Base-by-base conservation (phyloP, 805 yeast species). In the Candida namnaoensis region DNA sequence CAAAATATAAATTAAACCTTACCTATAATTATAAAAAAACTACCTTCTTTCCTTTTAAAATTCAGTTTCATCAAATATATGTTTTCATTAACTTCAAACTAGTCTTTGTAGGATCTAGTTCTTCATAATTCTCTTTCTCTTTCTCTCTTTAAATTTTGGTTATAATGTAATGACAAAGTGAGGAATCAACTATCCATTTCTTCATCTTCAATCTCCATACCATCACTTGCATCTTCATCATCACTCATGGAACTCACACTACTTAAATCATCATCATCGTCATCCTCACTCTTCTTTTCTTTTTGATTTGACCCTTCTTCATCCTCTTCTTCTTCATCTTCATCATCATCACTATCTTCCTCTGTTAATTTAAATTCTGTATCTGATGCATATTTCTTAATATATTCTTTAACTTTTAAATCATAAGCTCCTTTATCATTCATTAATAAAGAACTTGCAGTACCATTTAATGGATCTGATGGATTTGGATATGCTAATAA, bases 401-500 rank as follows among this genome's bases (percentile, higher is more conserved):
- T 95, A 53, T 87, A 86, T 34, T 73, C 76, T 54, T 72, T 78
- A 6, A 93, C 95, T 49, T 76, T 80, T 40, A 69, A 77, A 39
- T 74, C 76, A 57, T 91, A 91, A 40, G 71, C 64, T 25, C 69
- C 65, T 45, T 78, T 80, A 52, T 88, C 87, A 43, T 80, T 74
- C 47, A 81, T 69, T 68, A 85, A 78, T 42, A 91, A 63, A 13
- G 82, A 78, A 6, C 95, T 86, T 0, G 98, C 98, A 45, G 85
- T 93, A 10, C 88, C 80, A 55, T 91, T 91, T 47, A 91, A 71
- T 1, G 99, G 99, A 60, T 91, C 99, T 12, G 91, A 70, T 1
- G 98, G 91, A 56, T 91, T 91, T 15, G 98, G 97, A 56, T 91
- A 93, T 42, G 90, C 76, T 47, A 91, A 68, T 44, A 91, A 66